Base-by-base conservation (phyloP, 768 basidiomycete genomes). In the Amanita thiersii region DNA sequence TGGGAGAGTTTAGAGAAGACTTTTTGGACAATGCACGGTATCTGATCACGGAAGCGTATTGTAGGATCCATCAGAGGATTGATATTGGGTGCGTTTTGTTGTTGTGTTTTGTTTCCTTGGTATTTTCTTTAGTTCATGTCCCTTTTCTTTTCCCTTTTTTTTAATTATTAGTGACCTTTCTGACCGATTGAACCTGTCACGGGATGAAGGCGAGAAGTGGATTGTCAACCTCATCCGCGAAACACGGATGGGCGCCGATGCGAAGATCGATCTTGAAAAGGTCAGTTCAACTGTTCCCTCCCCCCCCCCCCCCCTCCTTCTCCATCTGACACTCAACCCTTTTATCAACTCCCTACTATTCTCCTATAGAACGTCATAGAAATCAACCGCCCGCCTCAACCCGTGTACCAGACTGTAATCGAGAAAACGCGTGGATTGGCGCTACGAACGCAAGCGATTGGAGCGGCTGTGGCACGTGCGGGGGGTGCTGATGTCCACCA, bases 141-240 rank as follows among this genome's bases (percentile, higher is more conserved):
- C 29, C 14, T 28, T 35, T 2, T 32, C 36, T 21, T 41, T 33
- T 20, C 17, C 4, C 5, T 20, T 18, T 15, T 31, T 15, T 26
- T 31, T 4, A 25, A 35, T 20, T 36, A 33, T 18, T 47, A 92
- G 91, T 45, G 90, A 96, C 55, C 76, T 98, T 9, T 96, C 93
- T 6, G 84, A 89, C 54, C 81, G 94, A 6, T 73, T 98, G 10
- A 97, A 97, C 60, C 74, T 98, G 36, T 82, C 86, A n/a, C 77
- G 72, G 30, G 91, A 91, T 50, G 96, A 98, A 56, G 96, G 94
- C 38, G 96, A 99, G 59, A 94, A 94, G 55, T 99, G 94, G 94
- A 94, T 98, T 47, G 96, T 98, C 54, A 97, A 98, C 68, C 84
- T 98, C 47, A 96, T 98, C 54, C 81, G 96, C 24, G 96, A 98